Evolutionary conservation across 768 basidiomycete species (phyloP).

Genomic region (Pulveroboletus sp.): DNA sequence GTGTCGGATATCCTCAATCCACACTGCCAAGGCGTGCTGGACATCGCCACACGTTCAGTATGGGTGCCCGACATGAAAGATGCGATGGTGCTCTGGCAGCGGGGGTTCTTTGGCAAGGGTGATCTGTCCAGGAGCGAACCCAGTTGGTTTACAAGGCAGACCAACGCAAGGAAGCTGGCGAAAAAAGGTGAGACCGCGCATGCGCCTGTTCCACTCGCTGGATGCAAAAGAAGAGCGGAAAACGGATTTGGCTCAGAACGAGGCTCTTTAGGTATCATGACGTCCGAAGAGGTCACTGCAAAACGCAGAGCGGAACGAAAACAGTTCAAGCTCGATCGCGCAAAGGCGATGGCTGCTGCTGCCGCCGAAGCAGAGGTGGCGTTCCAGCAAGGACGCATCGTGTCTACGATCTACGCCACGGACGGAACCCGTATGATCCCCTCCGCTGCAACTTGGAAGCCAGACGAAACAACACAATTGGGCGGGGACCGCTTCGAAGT

Average conservation of each 20-base stretch:
- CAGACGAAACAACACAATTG: constrained; percentile 28
- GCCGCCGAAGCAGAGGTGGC: constrained; percentile 75
- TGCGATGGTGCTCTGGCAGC: constrained; percentile 70
- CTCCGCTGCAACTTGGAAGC: constrained; percentile 79
- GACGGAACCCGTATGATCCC: constrained; percentile 50
- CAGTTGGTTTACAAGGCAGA: constrained; percentile 80
- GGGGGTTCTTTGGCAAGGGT: constrained; percentile 98
- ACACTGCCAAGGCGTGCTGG: constrained; percentile 71
- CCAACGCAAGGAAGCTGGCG: constrained; percentile 52
- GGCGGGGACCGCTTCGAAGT: constrained; percentile 12
- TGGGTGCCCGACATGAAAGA: constrained; percentile 71
- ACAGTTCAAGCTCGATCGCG: constrained; percentile 91
- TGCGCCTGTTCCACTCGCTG: too few species aligned
- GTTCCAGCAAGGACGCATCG: constrained; percentile 67
- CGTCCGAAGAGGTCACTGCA: constrained; percentile 89
- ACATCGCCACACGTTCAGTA: constrained; percentile 76
- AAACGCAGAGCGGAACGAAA: constrained; percentile 82
- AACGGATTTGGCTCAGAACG: background rate
- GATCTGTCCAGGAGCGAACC: constrained; percentile 93
- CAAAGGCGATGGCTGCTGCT: constrained; percentile 77
- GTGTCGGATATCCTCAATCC: constrained; percentile 64
- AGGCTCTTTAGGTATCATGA: constrained; percentile 37
- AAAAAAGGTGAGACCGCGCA: constrained; percentile 46
- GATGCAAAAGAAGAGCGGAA: background rate
- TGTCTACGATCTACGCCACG: constrained; percentile 53